phyloP scores from a whole-genome alignment of 345 rosid species.

The Citrus unshiu region DNA sequence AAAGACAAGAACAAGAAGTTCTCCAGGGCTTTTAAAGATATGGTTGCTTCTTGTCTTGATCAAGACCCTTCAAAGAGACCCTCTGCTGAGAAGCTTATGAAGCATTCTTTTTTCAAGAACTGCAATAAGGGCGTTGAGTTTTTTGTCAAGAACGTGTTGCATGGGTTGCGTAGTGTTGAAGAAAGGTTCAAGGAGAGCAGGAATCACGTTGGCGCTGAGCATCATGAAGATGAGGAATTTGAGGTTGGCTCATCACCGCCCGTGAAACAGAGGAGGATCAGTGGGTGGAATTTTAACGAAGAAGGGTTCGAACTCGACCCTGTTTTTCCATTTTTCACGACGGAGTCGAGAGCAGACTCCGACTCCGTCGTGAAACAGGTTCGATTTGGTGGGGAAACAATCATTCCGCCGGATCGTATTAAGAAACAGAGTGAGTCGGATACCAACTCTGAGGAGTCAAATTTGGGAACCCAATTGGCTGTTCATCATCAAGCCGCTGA shows the following conservation, averaged over 20 bases:
- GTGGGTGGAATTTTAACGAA: constrained; percentile 90
- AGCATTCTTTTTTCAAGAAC: constrained; percentile 70
- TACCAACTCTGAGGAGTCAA: constrained; percentile 2
- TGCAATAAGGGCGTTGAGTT: constrained; percentile 52
- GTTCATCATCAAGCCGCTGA: background rate
- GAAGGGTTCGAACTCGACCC: constrained; percentile 72
- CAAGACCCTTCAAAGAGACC: constrained; percentile 83
- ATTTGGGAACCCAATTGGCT: background rate
- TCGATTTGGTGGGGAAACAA: constrained; percentile 31
- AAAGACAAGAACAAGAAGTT: constrained; percentile 51
- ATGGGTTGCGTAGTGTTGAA: constrained; percentile 65
- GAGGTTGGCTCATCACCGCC: background rate
- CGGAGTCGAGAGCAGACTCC: constrained; percentile 1
- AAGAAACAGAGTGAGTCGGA: constrained; percentile 10
- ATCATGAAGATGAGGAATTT: constrained; percentile 24
- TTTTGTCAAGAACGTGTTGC: constrained; percentile 53
- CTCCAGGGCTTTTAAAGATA: constrained; percentile 74
- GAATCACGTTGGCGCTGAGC: constrained; percentile 9
- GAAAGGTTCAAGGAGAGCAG: constrained; percentile 46
- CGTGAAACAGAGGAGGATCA: constrained; percentile 67
- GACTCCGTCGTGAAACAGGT: constrained; percentile 23
- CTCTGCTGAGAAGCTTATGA: constrained; percentile 65
- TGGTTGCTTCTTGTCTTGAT: constrained; percentile 75
- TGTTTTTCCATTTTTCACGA: constrained; percentile 59
- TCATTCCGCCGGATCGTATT: background rate